Conservation (phyloP, 176 grass and related monocot species). For the Cocos nucifera region DNA sequence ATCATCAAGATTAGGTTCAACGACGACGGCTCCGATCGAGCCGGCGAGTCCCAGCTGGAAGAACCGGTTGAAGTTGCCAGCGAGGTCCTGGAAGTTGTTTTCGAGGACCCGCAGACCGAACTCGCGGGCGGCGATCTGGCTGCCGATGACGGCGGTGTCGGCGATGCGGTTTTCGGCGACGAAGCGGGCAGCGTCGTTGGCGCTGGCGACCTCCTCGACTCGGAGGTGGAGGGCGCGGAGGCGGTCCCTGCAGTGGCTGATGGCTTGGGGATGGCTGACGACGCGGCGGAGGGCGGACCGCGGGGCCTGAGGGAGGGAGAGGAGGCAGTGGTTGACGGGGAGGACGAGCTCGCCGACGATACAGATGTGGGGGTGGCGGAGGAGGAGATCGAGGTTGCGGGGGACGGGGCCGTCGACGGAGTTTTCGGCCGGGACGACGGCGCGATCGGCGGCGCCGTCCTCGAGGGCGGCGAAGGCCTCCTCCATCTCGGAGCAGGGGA, state of each 20-base stretch:
- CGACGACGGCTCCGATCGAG: no score
- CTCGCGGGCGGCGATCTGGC: conserved; percentile 17
- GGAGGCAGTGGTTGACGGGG: conserved; percentile 26
- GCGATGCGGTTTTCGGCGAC: conserved; percentile 13
- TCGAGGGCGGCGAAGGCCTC: conserved; percentile 12
- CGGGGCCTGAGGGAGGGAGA: conserved; percentile 2
- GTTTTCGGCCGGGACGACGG: conserved; percentile 15
- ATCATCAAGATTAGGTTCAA: no score
- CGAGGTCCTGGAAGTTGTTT: conserved; percentile 22
- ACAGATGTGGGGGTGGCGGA: conserved; percentile 7
- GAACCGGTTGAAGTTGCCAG: conserved; percentile 21
- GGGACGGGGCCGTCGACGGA: conserved; percentile 18
- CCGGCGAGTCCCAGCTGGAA: conserved; percentile 8
- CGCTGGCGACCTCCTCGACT: conserved; percentile 16
- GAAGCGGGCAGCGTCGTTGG: conserved; percentile 13
- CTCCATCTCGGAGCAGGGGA: conserved; percentile 22
- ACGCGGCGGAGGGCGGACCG: conserved; percentile 19
- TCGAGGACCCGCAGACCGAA: conserved; percentile 24
- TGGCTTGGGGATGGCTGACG: conserved; percentile 28
- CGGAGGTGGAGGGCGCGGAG: conserved; percentile 3
- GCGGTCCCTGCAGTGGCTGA: conserved; percentile 17
- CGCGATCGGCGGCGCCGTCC: conserved; percentile 5
- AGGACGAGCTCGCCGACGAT: conserved; percentile 19
- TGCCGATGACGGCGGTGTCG: conserved; percentile 30
- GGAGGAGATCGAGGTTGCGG: conserved; percentile 22